Evolutionary conservation across 192 early-diverging fungal species (phyloP).

Genomic region (Coemansia sp.): DNA sequence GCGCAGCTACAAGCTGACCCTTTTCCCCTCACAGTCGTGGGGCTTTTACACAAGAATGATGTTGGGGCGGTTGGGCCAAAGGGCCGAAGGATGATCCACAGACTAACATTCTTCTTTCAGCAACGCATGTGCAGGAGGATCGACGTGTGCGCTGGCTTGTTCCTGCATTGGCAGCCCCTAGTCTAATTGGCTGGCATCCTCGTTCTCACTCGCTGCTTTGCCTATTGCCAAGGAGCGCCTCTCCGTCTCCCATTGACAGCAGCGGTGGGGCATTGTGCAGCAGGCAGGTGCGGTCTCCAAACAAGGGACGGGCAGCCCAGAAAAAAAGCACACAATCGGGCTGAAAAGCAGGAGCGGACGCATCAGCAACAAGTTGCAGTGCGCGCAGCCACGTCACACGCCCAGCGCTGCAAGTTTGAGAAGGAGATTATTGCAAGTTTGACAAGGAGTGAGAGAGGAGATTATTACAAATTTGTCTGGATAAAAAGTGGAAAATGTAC

Average conservation of each 20-base stretch:
- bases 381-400: neutral
- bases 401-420: neutral
- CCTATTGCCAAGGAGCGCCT: no score
- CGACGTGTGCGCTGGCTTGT: neutral
- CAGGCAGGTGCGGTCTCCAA: neutral
- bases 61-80: no score
- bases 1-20: neutral
- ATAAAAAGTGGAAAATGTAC: slow-evolving; percentile 17
- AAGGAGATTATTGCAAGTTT: neutral
- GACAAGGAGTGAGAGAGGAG: neutral
- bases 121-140: neutral
- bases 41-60: neutral
- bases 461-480: neutral
- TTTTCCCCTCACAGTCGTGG: neutral
- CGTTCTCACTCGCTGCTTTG: no score
- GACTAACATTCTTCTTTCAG: neutral
- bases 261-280: neutral
- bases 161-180: no score
- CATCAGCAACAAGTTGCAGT: neutral
- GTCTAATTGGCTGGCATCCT: no score
- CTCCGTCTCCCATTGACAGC: neutral
- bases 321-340: neutral
- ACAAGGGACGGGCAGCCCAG: neutral
- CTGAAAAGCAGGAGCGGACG: neutral
- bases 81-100: neutral